Evolutionary conservation across 2,329 filamentous ascomycete species (phyloP), one percentile per base, ranked within the genome.

Genomic region (Pseudocercospora ulei): DNA sequence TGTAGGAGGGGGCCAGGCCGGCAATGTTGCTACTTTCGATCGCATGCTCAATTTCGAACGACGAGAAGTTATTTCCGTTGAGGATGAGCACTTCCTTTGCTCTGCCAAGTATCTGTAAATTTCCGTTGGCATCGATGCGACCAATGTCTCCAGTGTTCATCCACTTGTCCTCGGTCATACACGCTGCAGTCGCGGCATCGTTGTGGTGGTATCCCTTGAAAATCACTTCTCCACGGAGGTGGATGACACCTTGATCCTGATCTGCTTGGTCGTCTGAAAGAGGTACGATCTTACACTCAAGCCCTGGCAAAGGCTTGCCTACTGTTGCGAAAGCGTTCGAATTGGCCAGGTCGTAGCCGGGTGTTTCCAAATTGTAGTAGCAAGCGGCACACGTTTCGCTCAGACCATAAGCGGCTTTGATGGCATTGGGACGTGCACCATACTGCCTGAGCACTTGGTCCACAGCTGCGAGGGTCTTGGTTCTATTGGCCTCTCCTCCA

Each of bases 401-500:
- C 31, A 51, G 40, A 7, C 49, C 47, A 19, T 49, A 51, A 4
- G 44, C 50, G 9, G 48, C 39, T 14, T 48, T 51, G 24, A 52
- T 48, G 9, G 17, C 27, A 13, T 46, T 29, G 6, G 24, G 25
- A n/a, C 44, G 44, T 8, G 49, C 47, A 12, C 47, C 47, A 23
- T 35, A 43, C 17, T 27, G 18, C 13, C 36, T 38, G 7, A 49
- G 17, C 3, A 49, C 34, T 14, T 30, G 18, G 37, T 49, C 44
- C 7, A 36, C 25, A 12, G 38, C 35, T 9, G 39, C 35, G n/a
- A 51, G 19, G 5, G 50, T 50, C 33, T 38, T 39, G 11, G 40
- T 44, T 22, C 37, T 26, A 49, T 68, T 72, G 0, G 65, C 57
- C 48, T 73, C 69, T 2, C 67, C 69, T 1, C 68, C 69, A 13